Percentiles rank a stretch among this genome's conserved stretches.
Conservation (phyloP, 192 early-diverging fungal species). For the Nowakowskiella sp. region DNA sequence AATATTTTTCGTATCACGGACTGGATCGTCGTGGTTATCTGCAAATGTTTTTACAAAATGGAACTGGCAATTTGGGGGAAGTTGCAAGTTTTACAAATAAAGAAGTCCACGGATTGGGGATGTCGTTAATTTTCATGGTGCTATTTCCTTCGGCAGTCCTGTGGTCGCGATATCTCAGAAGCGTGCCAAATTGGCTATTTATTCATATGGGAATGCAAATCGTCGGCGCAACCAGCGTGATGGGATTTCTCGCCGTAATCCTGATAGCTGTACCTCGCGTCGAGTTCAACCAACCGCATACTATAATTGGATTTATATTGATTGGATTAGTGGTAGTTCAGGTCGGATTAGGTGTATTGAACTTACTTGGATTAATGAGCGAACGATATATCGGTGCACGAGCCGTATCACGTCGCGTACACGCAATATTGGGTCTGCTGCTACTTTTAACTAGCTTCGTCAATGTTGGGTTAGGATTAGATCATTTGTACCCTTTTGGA, state of each 20-base stretch:
- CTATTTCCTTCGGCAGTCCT: constrained; percentile 25
- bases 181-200: constrained; percentile 11
- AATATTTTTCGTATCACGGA: too few species aligned
- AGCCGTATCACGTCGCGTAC: constrained; percentile 16
- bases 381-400: constrained; percentile 12
- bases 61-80: too few species aligned
- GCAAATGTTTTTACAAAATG: too few species aligned
- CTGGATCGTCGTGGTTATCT: too few species aligned
- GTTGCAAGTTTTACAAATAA: too few species aligned
- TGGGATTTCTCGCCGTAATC: constrained; percentile 19
- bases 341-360: constrained; percentile 21
- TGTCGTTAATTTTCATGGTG: too few species aligned
- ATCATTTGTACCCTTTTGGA: constrained; percentile 25
- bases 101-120: too few species aligned
- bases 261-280: too few species aligned
- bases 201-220: constrained; percentile 27
- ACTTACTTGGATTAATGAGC: constrained; percentile 22
- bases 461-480: constrained; percentile 26
- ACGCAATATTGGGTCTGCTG: constrained; percentile 8
- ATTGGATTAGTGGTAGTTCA: constrained; percentile 23
- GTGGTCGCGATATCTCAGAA: constrained; percentile 28
- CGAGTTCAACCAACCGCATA: constrained; percentile 26
- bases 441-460: constrained; percentile 17
- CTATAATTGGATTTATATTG: constrained; percentile 23
- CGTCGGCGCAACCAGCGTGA: constrained; percentile 10